Evolutionary conservation across 73 alveolate species (phyloP).

Genomic region (Tetrahymena elliotti): DNA sequence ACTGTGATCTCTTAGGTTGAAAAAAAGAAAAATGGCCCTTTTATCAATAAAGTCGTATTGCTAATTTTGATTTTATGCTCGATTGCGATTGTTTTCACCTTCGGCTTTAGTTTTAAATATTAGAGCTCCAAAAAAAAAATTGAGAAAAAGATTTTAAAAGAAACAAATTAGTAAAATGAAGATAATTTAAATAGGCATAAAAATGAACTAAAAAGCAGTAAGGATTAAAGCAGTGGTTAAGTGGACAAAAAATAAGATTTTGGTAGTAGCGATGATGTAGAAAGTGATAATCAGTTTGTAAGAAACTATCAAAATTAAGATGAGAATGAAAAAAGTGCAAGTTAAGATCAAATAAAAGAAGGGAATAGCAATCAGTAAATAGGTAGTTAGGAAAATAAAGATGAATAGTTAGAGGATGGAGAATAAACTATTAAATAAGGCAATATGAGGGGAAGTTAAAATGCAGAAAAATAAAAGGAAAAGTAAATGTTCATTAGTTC

Average conservation of each 20-base stretch:
- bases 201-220: background rate
- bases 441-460: background rate
- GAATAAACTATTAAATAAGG: background rate
- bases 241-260: no score
- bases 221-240: background rate
- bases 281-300: no score
- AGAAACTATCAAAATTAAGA: background rate
- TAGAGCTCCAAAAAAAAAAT: background rate
- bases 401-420: background rate
- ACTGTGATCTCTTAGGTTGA: background rate
- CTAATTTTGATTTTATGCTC: background rate
- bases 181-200: no score
- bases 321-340: background rate
- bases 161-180: background rate
- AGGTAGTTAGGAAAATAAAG: background rate
- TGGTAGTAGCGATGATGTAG: background rate
- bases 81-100: background rate
- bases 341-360: background rate
- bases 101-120: background rate
- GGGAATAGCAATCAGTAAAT: background rate
- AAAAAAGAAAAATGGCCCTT: background rate
- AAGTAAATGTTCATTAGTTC: background rate
- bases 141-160: background rate
- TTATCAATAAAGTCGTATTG: background rate
- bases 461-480: background rate